Base-by-base conservation (phyloP, 108 stramenopile genomes). In the Skeletonema tropicum region DNA sequence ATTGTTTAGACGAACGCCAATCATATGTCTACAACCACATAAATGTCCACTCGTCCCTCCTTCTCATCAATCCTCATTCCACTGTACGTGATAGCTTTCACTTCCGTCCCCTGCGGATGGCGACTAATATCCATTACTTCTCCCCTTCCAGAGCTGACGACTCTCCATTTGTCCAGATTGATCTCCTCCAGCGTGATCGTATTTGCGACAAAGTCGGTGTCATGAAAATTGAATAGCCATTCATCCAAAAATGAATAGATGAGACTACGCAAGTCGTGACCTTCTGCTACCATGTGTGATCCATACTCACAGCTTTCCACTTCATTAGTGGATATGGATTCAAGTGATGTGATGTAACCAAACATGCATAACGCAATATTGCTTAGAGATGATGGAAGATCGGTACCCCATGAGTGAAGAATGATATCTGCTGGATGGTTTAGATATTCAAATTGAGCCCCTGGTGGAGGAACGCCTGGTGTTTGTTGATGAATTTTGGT, bases 351-450 rank as follows among this genome's bases (percentile, higher is more conserved):
- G 70, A 94, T 89, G 77, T 89, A 88, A 48, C 89, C 90, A 59
- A 92, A 89, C 90, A 94, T 89, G 64, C 82, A 74, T 13, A 75
- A n/a, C 3, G 77, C 74, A 26, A 91, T 61, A 23, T 84, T 32
- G 26, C 39, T 41, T 10, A 93, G 70, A 10, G 90, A 77, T 30
- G 68, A 41, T 33, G 33, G 57, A 17, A 92, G 49, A 60, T 74
- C 64, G 7, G 41, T 55, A 15, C 92, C 92, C 92, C 83, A 94
- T 25, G 86, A 75, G 73, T 94, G 93, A 25, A 92, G 79, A 35
- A 92, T 85, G 31, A 92, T 82, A 70, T 94, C 93, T 39, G 93
- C 93, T 31, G 93, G 90, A 80, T 94, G 93, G 63, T 91, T 84
- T 13, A 94, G 64, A 66, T 92, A 84, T 75, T 88, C 85, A 62